Percentiles rank a stretch among this genome's conserved stretches.
These are phyloP conservation scores for Pichia gijzeniarum DNA, from an alignment of 805 yeast species.

Conservation along the genomic window DNA sequence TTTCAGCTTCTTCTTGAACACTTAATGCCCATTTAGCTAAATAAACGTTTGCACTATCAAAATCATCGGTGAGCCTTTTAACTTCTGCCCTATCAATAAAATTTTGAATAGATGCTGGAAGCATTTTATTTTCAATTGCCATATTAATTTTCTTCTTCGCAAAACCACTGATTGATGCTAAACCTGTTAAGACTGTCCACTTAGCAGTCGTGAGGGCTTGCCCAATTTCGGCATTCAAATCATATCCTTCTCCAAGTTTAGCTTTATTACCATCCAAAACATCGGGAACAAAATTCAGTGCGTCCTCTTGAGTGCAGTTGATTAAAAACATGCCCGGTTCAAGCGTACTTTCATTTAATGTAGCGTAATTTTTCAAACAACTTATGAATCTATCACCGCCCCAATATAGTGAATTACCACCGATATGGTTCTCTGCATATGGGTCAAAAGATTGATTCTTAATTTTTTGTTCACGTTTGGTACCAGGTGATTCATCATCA, in stretches of 20 bases:
- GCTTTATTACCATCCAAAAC: slow-evolving; percentile 30
- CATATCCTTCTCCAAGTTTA: slow-evolving; percentile 27
- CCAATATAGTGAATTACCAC: slow-evolving; percentile 60
- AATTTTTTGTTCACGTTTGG: slow-evolving; percentile 51
- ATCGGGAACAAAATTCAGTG: slow-evolving; percentile 49
- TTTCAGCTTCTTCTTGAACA: slow-evolving; percentile 85
- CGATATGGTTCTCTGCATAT: slow-evolving; percentile 47
- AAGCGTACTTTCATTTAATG: slow-evolving; percentile 59
- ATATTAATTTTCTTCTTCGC: slow-evolving; percentile 61
- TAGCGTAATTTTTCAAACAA: slow-evolving; percentile 47
- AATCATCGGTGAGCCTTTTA: slow-evolving; percentile 74
- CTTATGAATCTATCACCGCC: slow-evolving; percentile 80
- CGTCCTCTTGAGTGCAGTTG: slow-evolving; percentile 69
- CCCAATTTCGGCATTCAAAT: slow-evolving; percentile 34
- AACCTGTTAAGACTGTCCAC: slow-evolving; percentile 80
- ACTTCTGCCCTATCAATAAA: slow-evolving; percentile 75
- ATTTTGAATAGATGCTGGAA: slow-evolving; percentile 53
- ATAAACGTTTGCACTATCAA: slow-evolving; percentile 86
- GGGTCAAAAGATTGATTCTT: slow-evolving; percentile 68
- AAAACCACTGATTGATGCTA: slow-evolving; percentile 68
- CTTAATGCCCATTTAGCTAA: slow-evolving; percentile 96
- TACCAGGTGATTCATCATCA: slow-evolving; percentile 79
- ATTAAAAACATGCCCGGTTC: slow-evolving; percentile 70
- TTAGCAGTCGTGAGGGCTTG: slow-evolving; percentile 60
- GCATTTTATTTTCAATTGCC: slow-evolving; percentile 36